phyloP scores from a whole-genome alignment of 768 basidiomycete species.

The Mycena leptocephala region DNA sequence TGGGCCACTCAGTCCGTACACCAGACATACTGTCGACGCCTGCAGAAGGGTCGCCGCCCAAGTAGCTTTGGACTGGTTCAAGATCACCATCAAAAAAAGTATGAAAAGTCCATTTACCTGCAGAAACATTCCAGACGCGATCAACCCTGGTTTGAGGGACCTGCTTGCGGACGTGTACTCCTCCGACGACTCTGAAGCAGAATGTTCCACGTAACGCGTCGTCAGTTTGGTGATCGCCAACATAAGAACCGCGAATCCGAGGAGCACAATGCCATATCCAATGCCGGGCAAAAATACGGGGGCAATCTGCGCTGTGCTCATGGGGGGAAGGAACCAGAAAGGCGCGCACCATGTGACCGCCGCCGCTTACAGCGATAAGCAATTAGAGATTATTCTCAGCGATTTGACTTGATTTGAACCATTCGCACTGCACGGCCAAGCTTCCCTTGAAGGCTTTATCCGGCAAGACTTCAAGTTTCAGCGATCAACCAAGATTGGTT shows the following conservation, averaged over 20 bases:
- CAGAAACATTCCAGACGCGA: conserved; percentile 23
- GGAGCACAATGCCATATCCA: conserved; percentile 35
- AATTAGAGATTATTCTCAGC: too few relatives aligned
- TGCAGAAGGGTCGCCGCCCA: conserved; percentile 57
- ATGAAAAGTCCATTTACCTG: background rate
- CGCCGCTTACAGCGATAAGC: too few relatives aligned
- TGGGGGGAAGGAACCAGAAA: background rate
- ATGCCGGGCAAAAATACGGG: conserved; percentile 31
- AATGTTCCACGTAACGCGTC: conserved; percentile 27
- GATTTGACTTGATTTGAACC: too few relatives aligned
- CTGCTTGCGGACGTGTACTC: conserved; percentile 29
- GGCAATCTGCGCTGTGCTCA: conserved; percentile 25
- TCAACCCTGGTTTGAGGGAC: conserved; percentile 3
- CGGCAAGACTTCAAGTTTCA: too few relatives aligned
- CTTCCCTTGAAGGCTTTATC: too few relatives aligned
- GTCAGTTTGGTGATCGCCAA: conserved; percentile 27
- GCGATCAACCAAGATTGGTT: too few relatives aligned
- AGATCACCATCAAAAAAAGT: too few relatives aligned
- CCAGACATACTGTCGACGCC: conserved; percentile 50
- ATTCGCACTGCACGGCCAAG: too few relatives aligned
- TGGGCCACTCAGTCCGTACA: conserved; percentile 23
- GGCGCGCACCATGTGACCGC: too few relatives aligned
- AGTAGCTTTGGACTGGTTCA: too few relatives aligned
- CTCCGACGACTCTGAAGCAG: conserved; percentile 21
- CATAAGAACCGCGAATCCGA: conserved; percentile 34